A percentile compares a stretch with the other conserved stretches of the same genome.
Conservation (phyloP, 441 rosid genomes). For the Oxalis stricta region DNA sequence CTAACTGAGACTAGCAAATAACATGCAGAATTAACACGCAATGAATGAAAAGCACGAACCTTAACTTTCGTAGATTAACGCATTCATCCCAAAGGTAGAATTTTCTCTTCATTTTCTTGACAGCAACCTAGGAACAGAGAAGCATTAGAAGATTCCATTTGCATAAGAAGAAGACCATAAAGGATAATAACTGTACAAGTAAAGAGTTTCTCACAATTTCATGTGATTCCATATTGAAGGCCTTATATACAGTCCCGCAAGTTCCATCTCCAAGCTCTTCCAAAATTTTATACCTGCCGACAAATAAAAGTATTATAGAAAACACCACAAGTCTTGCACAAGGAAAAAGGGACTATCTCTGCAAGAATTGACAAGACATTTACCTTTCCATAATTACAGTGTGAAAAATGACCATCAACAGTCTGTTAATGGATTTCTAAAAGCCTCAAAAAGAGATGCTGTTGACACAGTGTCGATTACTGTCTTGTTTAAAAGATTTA, state of each 20-base stretch:
- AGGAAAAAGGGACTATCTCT: not conserved
- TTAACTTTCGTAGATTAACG: constrained; percentile 77
- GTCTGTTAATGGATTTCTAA: constrained; percentile 52
- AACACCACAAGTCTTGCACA: not conserved
- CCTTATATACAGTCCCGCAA: constrained; percentile 86
- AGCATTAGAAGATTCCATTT: not conserved
- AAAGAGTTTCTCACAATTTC: constrained; percentile 46
- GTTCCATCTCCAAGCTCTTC: constrained; percentile 98
- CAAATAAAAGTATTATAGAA: constrained; percentile 3
- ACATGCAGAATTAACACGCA: not conserved
- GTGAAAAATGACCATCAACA: constrained; percentile 23
- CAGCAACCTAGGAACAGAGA: constrained; percentile 56
- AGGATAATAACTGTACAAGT: not conserved
- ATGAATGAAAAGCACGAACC: constrained; percentile 22
- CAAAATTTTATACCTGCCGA: constrained; percentile 57
- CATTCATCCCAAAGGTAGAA: constrained; percentile 92
- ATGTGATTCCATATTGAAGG: constrained; percentile 52
- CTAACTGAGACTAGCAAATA: not conserved
- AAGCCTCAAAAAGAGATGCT: constrained; percentile 39
- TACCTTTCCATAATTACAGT: constrained; percentile 66
- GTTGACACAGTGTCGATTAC: constrained; percentile 22
- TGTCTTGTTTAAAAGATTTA: constrained; percentile 26
- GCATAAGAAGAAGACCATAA: not conserved
- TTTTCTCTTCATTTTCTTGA: constrained; percentile 91
- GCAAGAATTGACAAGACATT: constrained; percentile 11